Base-by-base conservation (phyloP, 73 alveolate genomes). In the Paramecium pentaurelia region DNA sequence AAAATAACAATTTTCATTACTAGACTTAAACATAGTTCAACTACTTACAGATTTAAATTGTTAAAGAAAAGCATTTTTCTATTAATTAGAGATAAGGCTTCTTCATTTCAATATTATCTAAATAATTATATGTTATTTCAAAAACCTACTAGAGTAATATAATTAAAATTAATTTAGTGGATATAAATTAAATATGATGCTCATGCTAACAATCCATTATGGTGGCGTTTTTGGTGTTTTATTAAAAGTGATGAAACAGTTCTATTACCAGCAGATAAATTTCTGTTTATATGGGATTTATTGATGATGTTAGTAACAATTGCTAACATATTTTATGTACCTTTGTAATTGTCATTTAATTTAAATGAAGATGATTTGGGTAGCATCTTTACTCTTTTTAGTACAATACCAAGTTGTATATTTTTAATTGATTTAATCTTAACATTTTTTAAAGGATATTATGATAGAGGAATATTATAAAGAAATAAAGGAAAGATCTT, bases 201-300 rank as follows among this genome's bases (percentile, higher is more conserved):
- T 25, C 34, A 80, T 22, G 77, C 47, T 0, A 47, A 16, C 30
- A 80, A 80, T 49, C 75, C 91, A 80, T 27, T 80, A 3, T 45
- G 71, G 71, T 80, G 75, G 71, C 47, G 91, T 22, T 44, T 80
- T 44, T 80, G 73, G 71, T 80, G 47, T 32, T 80, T 80, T 36
- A 9, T 80, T 0, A 40, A 80, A 27, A 80, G 58, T 45, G 91
- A 80, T 47, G 22, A 47, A 47, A 80, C 91, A 5, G 75, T 80
- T 7, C 58, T 80, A 18, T 36, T 80, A 25, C 91, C 91, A 18
- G 91, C 91, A 7, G 91, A 80, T 80, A 80, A 47, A 8, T 45
- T 80, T 22, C 75, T 80, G 1, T 80, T 80, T 27, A 22, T 80
- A n/a, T 80, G 91, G 91, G 91, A 80, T 80, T 7, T 47, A 25